Percentiles rank a stretch among this genome's conserved stretches.
These are phyloP conservation scores for Phytophthora agathidicida DNA, from an alignment of 352 stramenopile genomes.

Conservation along the genomic window DNA sequence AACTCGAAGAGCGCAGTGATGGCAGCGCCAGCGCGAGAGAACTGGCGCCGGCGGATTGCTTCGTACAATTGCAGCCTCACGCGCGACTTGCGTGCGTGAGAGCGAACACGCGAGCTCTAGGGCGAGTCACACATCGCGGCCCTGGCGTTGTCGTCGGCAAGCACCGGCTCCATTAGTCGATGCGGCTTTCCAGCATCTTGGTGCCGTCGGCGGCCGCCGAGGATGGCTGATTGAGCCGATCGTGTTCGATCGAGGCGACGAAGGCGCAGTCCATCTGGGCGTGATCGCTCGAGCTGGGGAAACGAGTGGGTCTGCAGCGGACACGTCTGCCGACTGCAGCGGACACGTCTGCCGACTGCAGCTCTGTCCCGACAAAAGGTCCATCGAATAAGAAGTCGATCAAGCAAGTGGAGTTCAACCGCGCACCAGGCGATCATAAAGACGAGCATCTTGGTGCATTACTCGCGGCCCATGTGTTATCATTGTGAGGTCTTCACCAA, in stretches of 20 bases:
- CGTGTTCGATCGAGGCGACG: constrained; percentile 11
- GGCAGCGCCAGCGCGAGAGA: constrained; percentile 7
- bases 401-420: constrained; percentile 13
- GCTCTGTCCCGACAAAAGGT: constrained; percentile 12
- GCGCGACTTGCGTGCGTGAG: constrained; percentile 33
- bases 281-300: constrained; percentile 24
- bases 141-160: constrained; percentile 8
- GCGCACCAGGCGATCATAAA: constrained; percentile 25
- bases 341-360: background rate
- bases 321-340: constrained; percentile 1
- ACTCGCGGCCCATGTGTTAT: constrained; percentile 31
- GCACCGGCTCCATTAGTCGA: constrained; percentile 32
- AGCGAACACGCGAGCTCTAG: constrained; percentile 22
- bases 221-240: constrained; percentile 19
- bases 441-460: constrained; percentile 33
- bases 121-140: constrained; percentile 19
- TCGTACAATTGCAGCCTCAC: constrained; percentile 29
- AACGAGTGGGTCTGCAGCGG: constrained; percentile 29
- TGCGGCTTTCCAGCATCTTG: constrained; percentile 32
- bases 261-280: constrained; percentile 11
- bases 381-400: constrained; percentile 31
- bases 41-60: constrained; percentile 1
- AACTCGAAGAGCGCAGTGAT: background rate
- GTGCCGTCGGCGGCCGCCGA: constrained; percentile 1
- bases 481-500: constrained; percentile 9